Base-by-base conservation (phyloP, 2,329 filamentous ascomycete species). In the Ilyonectria mors-panacis region DNA sequence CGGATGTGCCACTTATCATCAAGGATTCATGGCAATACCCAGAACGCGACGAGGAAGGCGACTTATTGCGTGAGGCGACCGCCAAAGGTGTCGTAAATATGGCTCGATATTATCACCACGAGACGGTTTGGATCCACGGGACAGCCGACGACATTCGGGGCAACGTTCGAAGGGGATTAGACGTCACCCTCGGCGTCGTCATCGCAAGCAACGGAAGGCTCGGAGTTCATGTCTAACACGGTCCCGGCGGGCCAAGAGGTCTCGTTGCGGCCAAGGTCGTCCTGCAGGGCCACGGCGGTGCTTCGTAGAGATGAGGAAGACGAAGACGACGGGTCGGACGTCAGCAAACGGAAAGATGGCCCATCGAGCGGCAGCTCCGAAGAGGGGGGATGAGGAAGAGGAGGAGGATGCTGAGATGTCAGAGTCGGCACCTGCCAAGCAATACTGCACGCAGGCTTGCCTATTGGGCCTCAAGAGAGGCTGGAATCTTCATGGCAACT, bases 391-490 rank as follows among this genome's bases (percentile, higher is more conserved):
- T 15, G 48, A 19, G n/a, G 58, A 54, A 9, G 47, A 50, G 44
- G 59, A 67, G 9, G 60, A 71, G 51, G 68, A 64, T 56, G 44
- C 39, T 53, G 59, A 63, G 57, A 68, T 58, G 47, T 59, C 57
- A 33, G 23, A 65, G 37, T 70, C 66, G 63, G 59, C 54, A 57
- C 59, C 59, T 30, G 56, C 50, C 28, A 39, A 28, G 21, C 66
- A 70, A 48, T 75, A 73, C 66, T 74, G 66, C 51, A 71, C 71
- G 19, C 68, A 74, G 60, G 67, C 59, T 19, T 75, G 71, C 62
- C 61, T 75, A 19, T 50, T 74, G 10, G 65, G 70, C 23, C 72
- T 74, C 47, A 74, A 74, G 39, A 65, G 48, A 65, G 64, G 65
- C 4, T 23, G 12, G 17, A 21, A 68, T 47, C 70, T 75, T 26